Conservation (phyloP, 2,329 filamentous ascomycete species). For the Dothiorella sarmentorum region DNA sequence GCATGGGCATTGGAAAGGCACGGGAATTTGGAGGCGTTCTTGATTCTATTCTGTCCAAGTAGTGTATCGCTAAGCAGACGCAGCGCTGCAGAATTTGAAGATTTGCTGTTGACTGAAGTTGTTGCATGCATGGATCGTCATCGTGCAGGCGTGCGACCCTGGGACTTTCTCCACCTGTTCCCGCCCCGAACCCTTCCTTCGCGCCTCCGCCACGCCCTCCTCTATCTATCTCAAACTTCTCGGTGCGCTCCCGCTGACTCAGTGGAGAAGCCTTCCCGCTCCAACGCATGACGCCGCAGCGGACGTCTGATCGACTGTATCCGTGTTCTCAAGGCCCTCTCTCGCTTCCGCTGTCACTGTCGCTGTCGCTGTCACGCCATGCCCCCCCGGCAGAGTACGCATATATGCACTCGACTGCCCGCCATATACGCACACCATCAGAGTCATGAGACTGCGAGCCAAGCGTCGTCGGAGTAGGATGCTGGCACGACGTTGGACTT, state of each 20-base stretch:
- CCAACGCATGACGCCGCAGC: neutral
- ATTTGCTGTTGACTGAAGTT: neutral
- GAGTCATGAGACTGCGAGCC: neutral
- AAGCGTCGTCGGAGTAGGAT: neutral
- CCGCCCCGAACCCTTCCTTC: neutral
- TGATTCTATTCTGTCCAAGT: neutral
- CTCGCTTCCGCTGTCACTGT: neutral
- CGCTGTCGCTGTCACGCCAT: too few species aligned
- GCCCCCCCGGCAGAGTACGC: too few species aligned
- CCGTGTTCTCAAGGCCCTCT: conserved; percentile 1
- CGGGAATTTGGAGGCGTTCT: conserved; percentile 1
- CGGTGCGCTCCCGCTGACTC: conserved; percentile 4
- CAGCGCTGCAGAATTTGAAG: neutral
- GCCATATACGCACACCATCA: neutral
- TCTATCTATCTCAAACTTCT: too few species aligned
- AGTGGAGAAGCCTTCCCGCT: neutral
- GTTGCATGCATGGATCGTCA: neutral
- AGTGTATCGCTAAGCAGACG: neutral
- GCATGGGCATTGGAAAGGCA: neutral
- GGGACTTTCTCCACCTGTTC: neutral
- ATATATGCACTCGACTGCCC: too few species aligned
- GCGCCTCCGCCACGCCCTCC: neutral
- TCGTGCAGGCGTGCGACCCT: neutral
- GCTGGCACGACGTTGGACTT: neutral
- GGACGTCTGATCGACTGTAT: conserved; percentile 6